A percentile compares a stretch with the other conserved stretches of the same genome.
Evolutionary conservation across 306 rosid genomes (phyloP).

Genomic region (Echinosophora koreensis): DNA sequence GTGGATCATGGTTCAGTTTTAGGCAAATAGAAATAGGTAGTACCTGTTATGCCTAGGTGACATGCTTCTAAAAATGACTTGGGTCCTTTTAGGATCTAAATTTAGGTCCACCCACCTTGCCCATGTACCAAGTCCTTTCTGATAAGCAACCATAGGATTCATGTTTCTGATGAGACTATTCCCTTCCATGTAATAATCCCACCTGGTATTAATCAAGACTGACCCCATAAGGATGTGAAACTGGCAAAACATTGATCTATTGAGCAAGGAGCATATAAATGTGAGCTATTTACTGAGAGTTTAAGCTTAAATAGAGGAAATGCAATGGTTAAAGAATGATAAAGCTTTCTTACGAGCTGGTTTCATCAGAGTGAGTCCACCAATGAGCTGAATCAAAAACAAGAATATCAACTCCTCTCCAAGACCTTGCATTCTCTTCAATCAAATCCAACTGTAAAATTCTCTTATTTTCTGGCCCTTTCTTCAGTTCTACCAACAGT

Average conservation of each 20-base stretch:
- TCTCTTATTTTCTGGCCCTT: conserved; percentile 68
- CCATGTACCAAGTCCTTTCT: conserved; percentile 84
- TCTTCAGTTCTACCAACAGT: conserved; percentile 77
- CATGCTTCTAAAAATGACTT: conserved; percentile 80
- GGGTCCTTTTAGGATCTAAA: conserved; percentile 62
- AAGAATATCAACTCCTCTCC: conserved; percentile 89
- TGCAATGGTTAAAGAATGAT: conserved; percentile 8
- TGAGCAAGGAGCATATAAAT: background rate
- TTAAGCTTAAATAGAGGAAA: conserved; percentile 1
- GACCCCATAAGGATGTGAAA: conserved; percentile 23
- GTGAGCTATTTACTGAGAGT: background rate
- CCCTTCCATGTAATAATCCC: conserved; percentile 89
- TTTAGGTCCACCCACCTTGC: conserved; percentile 86
- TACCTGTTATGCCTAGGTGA: conserved; percentile 93
- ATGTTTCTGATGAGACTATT: conserved; percentile 46
- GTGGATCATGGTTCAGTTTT: background rate
- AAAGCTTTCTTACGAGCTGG: conserved; percentile 70
- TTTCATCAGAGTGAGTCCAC: conserved; percentile 87
- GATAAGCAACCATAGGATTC: conserved; percentile 88
- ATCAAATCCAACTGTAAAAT: conserved; percentile 77
- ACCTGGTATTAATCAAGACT: conserved; percentile 54
- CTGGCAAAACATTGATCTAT: background rate
- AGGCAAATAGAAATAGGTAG: background rate
- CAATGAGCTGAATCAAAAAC: conserved; percentile 94
- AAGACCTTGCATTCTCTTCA: conserved; percentile 82